These are phyloP conservation scores for Phytophthora cactorum DNA, from an alignment of 352 stramenopile species.

Conservation along the genomic window DNA sequence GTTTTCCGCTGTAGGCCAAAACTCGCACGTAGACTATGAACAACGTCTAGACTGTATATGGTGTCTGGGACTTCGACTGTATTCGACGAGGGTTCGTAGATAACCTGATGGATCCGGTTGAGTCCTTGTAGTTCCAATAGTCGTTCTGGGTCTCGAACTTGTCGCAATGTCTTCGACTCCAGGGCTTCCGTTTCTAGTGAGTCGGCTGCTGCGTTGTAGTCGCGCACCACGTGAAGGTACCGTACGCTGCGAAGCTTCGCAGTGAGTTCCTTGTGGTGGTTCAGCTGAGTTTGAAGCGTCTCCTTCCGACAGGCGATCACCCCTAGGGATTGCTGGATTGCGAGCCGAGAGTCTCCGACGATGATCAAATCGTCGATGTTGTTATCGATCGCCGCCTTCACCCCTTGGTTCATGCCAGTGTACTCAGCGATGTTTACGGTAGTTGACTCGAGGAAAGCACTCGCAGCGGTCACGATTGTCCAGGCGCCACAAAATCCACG, in stretches of 20 bases:
- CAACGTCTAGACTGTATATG: too few relatives aligned
- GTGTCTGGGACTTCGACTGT: not conserved
- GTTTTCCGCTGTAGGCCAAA: not conserved
- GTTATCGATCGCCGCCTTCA: not conserved
- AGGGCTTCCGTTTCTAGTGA: not conserved
- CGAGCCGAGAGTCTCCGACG: not conserved
- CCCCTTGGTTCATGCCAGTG: not conserved
- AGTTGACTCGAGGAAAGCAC: constrained; percentile 8
- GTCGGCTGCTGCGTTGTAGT: not conserved
- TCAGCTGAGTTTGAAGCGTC: not conserved
- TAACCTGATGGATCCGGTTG: not conserved
- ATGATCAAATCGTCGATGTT: not conserved
- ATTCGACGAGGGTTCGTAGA: not conserved
- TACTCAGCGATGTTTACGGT: constrained; percentile 40
- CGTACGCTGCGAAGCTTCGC: not conserved
- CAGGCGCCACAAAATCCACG: constrained; percentile 24
- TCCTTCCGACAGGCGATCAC: not conserved
- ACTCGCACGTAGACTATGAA: too few relatives aligned
- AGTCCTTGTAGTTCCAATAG: not conserved
- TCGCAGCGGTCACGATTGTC: constrained; percentile 19
- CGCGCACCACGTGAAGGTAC: not conserved
- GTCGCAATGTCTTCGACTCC: not conserved
- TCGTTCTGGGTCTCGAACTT: not conserved
- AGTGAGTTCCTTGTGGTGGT: not conserved
- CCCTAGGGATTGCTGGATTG: constrained; percentile 3